Base-by-base conservation (phyloP, 345 rosid genomes). In the Arabis alpina region DNA sequence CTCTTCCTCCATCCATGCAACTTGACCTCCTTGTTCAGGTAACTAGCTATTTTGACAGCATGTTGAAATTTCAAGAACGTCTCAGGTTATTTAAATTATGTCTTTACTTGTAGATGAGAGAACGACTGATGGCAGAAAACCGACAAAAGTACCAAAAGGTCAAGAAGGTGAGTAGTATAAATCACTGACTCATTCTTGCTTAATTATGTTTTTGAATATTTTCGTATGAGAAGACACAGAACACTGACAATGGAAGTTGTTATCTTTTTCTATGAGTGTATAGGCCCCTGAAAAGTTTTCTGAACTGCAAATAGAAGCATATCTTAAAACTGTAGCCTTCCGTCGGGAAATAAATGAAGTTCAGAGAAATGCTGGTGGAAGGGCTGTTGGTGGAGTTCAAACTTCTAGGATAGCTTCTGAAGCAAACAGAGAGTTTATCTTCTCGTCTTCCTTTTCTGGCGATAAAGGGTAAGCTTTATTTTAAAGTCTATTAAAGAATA, bases 321-420 rank as follows among this genome's bases (percentile, higher is more conserved):
- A 94, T 60, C 97, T 94, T 72, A 91, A 91, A 79, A 84, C 96
- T 50, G 95, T 91, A 69, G 90, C 97, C 80, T 88, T 91, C 76
- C 97, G 99, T 43, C 95, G 93, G 40, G 96, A 94, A 73, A 94
- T 94, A 77, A 82, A 89, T 73, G 89, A 89, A 79, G 97, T 89
- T 64, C 98, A 94, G 83, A 91, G 81, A 81, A 80, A 87, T 75
- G 93, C 99, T 54, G 84, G 89, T 79, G 97, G 96, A 72, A 83
- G 81, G 59, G 95, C 84, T 48, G 81, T 91, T 42, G 89, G 86
- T 78, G 99, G 98, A 56, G 84, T 91, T 53, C 95, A 84, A 72
- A 88, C 95, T 78, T 84, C 99, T 58, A 76, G 93, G 67, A 94
- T 91, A 71, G 96, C 99, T 11, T 91, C 97, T 32, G 99, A 94